Evolutionary conservation across 1,139 yeast genomes (phyloP).

Genomic region (Torulaspora globosa): DNA sequence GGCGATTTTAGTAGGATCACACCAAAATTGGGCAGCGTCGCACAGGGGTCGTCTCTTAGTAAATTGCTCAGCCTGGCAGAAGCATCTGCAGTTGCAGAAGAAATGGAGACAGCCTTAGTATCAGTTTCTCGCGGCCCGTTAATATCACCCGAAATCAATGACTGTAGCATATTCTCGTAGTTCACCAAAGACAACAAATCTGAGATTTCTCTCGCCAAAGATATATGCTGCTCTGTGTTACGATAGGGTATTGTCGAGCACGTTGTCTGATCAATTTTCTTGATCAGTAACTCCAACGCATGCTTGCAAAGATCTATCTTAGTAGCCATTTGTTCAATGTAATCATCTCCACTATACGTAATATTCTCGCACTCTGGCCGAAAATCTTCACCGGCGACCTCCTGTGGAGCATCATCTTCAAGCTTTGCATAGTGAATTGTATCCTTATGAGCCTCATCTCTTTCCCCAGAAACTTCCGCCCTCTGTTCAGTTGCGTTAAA

Average conservation of each 20-base stretch:
- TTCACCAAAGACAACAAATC: conserved; percentile 6
- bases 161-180: conserved; percentile 2
- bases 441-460: not conserved
- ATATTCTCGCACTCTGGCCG: not conserved
- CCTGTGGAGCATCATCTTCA: conserved; percentile 3
- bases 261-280: conserved; percentile 19
- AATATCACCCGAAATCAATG: conserved; percentile 1
- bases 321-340: conserved; percentile 14
- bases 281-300: conserved; percentile 18
- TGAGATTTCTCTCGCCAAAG: conserved; percentile 9
- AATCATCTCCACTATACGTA: conserved; percentile 2
- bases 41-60: conserved; percentile 24
- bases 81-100: not conserved
- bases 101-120: not conserved
- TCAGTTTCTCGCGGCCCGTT: not conserved
- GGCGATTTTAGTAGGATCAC: conserved; percentile 32
- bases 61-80: not conserved
- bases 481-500: conserved; percentile 9
- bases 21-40: conserved; percentile 28
- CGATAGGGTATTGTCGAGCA: conserved; percentile 7
- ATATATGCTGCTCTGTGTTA: conserved; percentile 5
- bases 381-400: conserved; percentile 1
- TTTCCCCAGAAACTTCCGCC: conserved; percentile 1
- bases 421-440: not conserved
- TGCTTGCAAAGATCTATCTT: conserved; percentile 18